Evolutionary conservation across 805 yeast species (phyloP), one percentile per base, ranked within the genome.

Genomic region (Spathaspora girioi): DNA sequence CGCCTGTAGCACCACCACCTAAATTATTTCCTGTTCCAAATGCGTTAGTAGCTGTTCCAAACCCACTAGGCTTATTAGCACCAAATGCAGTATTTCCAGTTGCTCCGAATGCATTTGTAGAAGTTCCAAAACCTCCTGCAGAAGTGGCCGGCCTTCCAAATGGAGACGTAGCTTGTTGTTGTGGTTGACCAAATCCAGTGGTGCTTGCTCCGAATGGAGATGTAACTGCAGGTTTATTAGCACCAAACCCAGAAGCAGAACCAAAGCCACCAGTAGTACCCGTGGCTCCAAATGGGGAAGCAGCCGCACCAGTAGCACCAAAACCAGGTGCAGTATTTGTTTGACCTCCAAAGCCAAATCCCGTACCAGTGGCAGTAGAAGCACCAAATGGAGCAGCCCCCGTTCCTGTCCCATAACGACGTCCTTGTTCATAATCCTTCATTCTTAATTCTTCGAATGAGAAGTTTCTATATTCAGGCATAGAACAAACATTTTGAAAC

Each of bases 401-500:
- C 1, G 64, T 46, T 3, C 64, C 52, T 54, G 73, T 81, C 14
- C 89, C 92, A 55, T 56, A 82, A 54, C 82, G 78, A 62, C 94
- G 78, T 50, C 81, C 82, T 56, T 83, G 87, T 59, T 83, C 82
- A 65, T 94, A 94, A 70, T 94, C 99, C 66, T 87, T 93, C 59
- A 80, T 73, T 64, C 99, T 81, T 67, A 94, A 79, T 65, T 94
- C 99, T 67, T 91, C 97, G 62, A 84, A 80, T 0, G 97, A 88
- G 60, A 68, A 88, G 59, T 84, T 83, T 59, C 79, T 79, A 65
- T 93, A 94, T 67, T 90, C 96, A 5, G 96, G 96, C 97, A 94
- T 92, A 44, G 89, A 80, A 10, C 88, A 75, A 54, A 94, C 86
- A 59, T 83, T 83, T 67, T 93, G 89, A 69, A 76, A 92, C 47